Evolutionary conservation across 768 basidiomycete species (phyloP).

Genomic region (Infundibulicybe gibba): DNA sequence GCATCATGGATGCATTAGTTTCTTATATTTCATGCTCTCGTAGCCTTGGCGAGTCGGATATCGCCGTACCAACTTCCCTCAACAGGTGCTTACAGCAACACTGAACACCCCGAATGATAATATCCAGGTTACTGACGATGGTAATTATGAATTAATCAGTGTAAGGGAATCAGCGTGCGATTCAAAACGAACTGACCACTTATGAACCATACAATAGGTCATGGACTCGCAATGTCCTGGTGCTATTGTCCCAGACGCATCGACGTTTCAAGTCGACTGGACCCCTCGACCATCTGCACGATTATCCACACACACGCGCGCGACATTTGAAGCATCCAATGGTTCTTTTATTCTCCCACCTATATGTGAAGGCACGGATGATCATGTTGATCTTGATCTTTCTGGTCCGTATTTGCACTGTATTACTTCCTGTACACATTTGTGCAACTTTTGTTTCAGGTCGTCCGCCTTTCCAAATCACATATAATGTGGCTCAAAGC

Average conservation of each 20-base stretch:
- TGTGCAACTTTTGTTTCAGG: conserved; percentile 39
- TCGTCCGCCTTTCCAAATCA: conserved; percentile 89
- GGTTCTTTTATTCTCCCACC: conserved; percentile 72
- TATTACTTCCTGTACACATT: not conserved
- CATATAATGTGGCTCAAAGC: conserved; percentile 79
- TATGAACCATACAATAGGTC: conserved; percentile 47
- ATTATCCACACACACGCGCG: conserved; percentile 56
- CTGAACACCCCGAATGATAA: conserved; percentile 66
- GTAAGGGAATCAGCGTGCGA: conserved; percentile 30
- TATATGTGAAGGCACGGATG: conserved; percentile 79
- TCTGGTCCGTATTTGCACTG: conserved; percentile 42
- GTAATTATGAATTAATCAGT: conserved; percentile 69
- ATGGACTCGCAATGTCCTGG: conserved; percentile 86
- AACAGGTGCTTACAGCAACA: conserved; percentile 32
- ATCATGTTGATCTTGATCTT: conserved; percentile 82
- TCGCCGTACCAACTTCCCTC: conserved; percentile 44
- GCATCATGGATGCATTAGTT: not conserved
- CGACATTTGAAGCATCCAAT: conserved; percentile 59
- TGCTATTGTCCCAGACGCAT: conserved; percentile 51
- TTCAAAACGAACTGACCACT: not conserved
- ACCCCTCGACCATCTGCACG: conserved; percentile 74
- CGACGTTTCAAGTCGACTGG: conserved; percentile 72
- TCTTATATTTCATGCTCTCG: conserved; percentile 5
- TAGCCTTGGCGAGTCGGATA: conserved; percentile 92
- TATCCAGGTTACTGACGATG: conserved; percentile 70